Base-by-base conservation (phyloP, 257 asterid species). In the Penstemon davidsonii region DNA sequence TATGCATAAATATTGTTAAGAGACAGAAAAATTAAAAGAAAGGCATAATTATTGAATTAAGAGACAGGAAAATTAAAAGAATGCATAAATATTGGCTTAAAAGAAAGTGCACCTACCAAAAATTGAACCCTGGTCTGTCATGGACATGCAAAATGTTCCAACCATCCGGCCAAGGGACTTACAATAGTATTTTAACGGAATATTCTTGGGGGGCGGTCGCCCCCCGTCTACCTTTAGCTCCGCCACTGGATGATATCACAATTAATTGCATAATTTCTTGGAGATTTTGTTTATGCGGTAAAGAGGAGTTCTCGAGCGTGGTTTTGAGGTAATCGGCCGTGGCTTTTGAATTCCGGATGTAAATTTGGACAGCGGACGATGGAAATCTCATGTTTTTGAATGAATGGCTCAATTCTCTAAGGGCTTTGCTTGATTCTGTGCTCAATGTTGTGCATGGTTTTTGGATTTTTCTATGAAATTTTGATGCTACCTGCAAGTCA, bases 371-470 rank as follows among this genome's bases (percentile, higher is more conserved):
- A 8, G 76, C 61, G 1, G 77, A 43, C 0, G 87, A 42, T 4
- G 85, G 88, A 4, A 50, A 68, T 25, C 64, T 64, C 82, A 72
- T 81, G 5, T 62, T 79, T 63, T 60, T 88, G 1, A 88, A 79
- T 39, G 93, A 50, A 0, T 56, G 6, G 3, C 90, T 73, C 6
- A 87, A 8, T 55, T 87, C 88, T 4, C 33, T 80, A 4, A 91
- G 44, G 0, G 75, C 84, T 42, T 79, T 78, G 62, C 90, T 80
- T 0, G 82, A 77, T 33, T 85, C 96, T 1, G 60, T 64, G 84
- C 95, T 71, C 80, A 91, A 78, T 41, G 45, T 71, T 4, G 42
- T 49, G 83, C 91, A 82, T 25, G 79, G 49, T 47, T 70, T 51
- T 59, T 71, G 80, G 67, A 91, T 77, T 53, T 3, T 70, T 7